phyloP scores from a whole-genome alignment of 2,329 filamentous ascomycete genomes.

The Blastomyces parvus region DNA sequence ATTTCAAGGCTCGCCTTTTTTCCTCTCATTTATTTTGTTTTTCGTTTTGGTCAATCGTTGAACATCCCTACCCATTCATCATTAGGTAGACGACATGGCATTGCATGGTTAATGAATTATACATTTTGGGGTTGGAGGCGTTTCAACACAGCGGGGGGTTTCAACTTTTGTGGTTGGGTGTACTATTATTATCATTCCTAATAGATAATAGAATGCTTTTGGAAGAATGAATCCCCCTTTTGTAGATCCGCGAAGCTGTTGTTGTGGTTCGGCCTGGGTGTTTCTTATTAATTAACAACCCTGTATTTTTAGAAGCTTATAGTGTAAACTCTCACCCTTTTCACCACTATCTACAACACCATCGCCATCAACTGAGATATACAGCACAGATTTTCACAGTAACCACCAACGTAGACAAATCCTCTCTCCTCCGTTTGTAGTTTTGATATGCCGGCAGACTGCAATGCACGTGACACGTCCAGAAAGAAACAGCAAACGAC shows the following conservation, averaged over 20 bases:
- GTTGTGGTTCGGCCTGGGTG: background rate
- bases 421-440: background rate
- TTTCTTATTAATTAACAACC: background rate
- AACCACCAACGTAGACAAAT: background rate
- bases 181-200: background rate
- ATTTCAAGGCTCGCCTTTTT: background rate
- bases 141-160: conserved; percentile 1
- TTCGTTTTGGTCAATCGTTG: background rate
- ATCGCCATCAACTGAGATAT: background rate
- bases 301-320: no score
- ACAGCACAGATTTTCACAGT: background rate
- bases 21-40: background rate
- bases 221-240: background rate
- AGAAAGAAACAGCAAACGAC: background rate
- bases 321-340: background rate
- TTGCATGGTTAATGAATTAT: background rate
- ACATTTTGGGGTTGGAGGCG: background rate
- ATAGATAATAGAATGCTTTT: background rate
- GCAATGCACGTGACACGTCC: background rate
- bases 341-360: background rate
- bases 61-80: conserved; percentile 2
- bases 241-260: background rate
- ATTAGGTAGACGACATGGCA: conserved; percentile 3
- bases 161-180: background rate
- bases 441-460: no score